Evolutionary conservation across 2,329 filamentous ascomycete genomes (phyloP), one percentile per base, ranked within the genome.

Genomic region (Talaromyces sp.): DNA sequence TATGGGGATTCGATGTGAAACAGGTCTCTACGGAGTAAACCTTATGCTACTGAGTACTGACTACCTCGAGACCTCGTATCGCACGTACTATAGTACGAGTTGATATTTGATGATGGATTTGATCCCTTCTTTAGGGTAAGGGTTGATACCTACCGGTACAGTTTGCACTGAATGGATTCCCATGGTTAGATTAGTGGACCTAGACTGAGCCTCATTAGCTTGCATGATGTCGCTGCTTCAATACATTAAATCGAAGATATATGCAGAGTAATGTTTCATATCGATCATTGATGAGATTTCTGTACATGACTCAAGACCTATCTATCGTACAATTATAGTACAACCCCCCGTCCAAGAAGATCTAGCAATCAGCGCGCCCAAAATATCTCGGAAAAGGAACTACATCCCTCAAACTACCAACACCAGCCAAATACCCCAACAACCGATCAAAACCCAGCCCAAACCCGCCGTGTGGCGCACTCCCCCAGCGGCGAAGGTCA

Each of bases 391-490:
- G 93, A 74, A 97, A 97, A 31, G 91, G 86, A 64, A 96, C 91
- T 27, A 93, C 86, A 77, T 97, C 93, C 74, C 92, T 87, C 72
- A 97, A 87, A 71, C 91, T 96, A 69, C 87, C 85, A 45, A 94
- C 88, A 10, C 93, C 93, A 36, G 90, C 87, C 64, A 97, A 82
- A 79, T 96, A 97, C 73, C 90, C 89, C 71, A 97, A 78, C 68
- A 97, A 84, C 64, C 93, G 87, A 81, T 97, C 93, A 74, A 96
- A 96, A 8, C 93, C 93, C 65, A 97, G 77, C 2, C 93, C 93
- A 75, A 96, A 97, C 0, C 93, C 93, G 49, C 93, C 93, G 72
- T 97, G 93, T 40, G 92, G 92, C 64, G 92, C 91, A 70, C 90
- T 93, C n/a, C 93, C 93, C 86, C 92, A 97, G 70, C 90, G 88